phyloP scores from a whole-genome alignment of 768 basidiomycete species.

The Galerina sulciceps region DNA sequence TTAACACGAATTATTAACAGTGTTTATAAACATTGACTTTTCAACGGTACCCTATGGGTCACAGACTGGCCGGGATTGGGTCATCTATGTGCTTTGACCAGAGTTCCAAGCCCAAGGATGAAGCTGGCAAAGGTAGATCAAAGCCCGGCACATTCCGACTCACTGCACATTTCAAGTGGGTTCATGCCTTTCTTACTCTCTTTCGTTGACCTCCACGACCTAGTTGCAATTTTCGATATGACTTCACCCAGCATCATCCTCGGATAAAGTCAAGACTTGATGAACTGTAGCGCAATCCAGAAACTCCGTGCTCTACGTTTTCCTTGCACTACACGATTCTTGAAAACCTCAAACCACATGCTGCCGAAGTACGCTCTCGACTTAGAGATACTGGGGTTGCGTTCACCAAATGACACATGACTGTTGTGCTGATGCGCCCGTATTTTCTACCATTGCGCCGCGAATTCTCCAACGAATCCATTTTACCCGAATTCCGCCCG shows the following conservation, averaged over 20 bases:
- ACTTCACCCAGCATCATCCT: background rate
- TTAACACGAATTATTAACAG: no score
- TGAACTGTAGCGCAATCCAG: background rate
- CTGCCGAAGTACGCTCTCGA: background rate
- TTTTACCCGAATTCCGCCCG: background rate
- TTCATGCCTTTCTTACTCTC: no score
- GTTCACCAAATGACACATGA: background rate
- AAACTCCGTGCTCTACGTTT: background rate
- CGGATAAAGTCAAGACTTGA: constrained; percentile 3
- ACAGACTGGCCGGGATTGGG: no score
- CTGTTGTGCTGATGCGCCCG: background rate
- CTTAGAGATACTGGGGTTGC: background rate
- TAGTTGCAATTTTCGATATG: no score
- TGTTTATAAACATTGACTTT: no score
- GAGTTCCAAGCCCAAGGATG: no score
- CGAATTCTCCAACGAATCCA: background rate
- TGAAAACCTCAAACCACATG: background rate
- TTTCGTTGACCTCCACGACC: no score
- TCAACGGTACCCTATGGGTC: no score
- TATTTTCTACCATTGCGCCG: background rate
- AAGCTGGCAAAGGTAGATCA: no score
- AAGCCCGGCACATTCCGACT: no score
- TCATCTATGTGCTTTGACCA: no score
- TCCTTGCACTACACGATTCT: background rate
- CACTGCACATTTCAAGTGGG: no score